Base-by-base conservation (phyloP, 1,139 yeast genomes). In the Candida pseudoviswanathii region DNA sequence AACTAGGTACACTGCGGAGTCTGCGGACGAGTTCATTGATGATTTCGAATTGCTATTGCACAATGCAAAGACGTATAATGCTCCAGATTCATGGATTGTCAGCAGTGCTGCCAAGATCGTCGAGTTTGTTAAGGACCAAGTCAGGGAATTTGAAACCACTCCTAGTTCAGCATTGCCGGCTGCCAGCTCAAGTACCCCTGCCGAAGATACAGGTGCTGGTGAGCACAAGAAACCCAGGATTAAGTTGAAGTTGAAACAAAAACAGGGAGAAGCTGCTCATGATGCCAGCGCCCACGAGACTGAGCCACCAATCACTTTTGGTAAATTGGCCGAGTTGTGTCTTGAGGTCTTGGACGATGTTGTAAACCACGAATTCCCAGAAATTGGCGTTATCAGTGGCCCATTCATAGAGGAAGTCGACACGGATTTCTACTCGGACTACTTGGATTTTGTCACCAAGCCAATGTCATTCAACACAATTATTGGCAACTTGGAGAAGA, bases 1-100 rank as follows among this genome's bases (percentile, higher is more conserved):
- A 42, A 70, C 70, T 16, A 68, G 62, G 36, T 79, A 78, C 52
- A 48, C 65, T 0, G 55, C 55, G 8, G 53, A 55, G 5, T 53
- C 67, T 2, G 54, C 67, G 0, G 67, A 62, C 1, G 82, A 77
- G 44, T 82, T 85, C 54, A 54, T 81, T 32, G 67, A 66, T 5
- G 90, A 85, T 66, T 81, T 86, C 60, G 71, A 78, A 55, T 63
- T 80, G 50, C 68, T 86, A 66, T 67, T 78, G 22, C 79, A 80
- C 45, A 86, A 86, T 64, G 89, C 92, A 25, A 64, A 68, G 33
- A 69, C 77, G 6, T 86, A 82, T 64, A 86, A 86, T 60, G 86
- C 82, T 54, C 75, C 82, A 1, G 81, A 75, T 21, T 81, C 87
- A 49, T 73, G 82, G 66, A 84, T 86, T 49, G 91, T 85, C 1